Evolutionary conservation across 495 filamentous ascomycete species (phyloP), one percentile per base, ranked within the genome.

Genomic region (Penicillium flavigenum): DNA sequence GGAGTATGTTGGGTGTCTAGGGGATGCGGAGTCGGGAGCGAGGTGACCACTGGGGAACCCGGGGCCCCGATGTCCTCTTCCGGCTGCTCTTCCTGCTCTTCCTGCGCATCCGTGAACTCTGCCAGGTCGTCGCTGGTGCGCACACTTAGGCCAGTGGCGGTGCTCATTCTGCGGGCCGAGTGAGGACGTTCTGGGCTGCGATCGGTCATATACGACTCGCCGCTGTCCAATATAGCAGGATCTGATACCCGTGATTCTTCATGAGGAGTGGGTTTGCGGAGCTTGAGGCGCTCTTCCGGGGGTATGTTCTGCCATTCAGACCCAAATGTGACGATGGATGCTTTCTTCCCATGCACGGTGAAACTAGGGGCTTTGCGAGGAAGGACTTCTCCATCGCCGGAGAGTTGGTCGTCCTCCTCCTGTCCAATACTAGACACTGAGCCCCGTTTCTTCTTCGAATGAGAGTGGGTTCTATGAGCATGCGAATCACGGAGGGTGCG

Each of bases 341-440:
- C 94, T 71, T 98, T 98, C 77, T 98, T 98, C 53, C 94, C 94
- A 66, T 98, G 94, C 5, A 98, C 87, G 5, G 91, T 96, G 68
- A 98, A 98, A 61, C 88, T 95, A 11, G 91, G 90, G 11, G 87
- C 83, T 26, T 87, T 88, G 17, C 94, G 83, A 14, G 86, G 72
- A 9, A 98, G 79, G 10, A 86, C 83, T 69, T 92, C 91, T 14
- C 76, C 78, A 47, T 83, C 74, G 61, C 24, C 77, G 22, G 56
- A 50, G 14, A 48, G 61, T 31, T 63, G 69, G 59, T 52, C 76
- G 34, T 92, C 89, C 22, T 90, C 89, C n/a, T 78, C 76, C 56
- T 80, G 65, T 5, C 74, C 78, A 20, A 77, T 78, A 59, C 83
- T 72, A 16, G 88, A 85, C 3, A 80, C 72, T 0, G 89, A 88